Percentiles rank a stretch among this genome's conserved stretches.
phyloP scores from a whole-genome alignment of 495 filamentous ascomycete species.

The Xylaria grammica region DNA sequence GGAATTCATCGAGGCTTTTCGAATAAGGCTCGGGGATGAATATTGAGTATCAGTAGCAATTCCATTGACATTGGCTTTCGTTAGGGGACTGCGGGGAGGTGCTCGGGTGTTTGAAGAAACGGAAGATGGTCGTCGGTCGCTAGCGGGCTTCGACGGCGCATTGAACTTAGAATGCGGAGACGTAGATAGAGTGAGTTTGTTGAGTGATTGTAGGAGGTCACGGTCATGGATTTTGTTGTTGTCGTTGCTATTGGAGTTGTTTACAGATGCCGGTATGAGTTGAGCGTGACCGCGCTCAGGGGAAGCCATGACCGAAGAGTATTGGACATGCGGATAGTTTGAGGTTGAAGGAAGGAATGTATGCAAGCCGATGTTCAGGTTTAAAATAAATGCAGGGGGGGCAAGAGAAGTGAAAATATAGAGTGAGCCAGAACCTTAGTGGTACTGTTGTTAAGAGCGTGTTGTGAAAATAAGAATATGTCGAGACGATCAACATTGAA shows the following conservation, averaged over 20 bases:
- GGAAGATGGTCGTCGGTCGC: constrained; percentile 26
- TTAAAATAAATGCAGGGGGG: no score
- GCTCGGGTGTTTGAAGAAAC: constrained; percentile 42
- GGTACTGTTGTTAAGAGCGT: no score
- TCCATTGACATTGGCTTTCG: constrained; percentile 46
- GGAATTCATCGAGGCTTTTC: constrained; percentile 63
- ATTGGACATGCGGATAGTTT: constrained; percentile 25
- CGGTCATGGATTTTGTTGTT: constrained; percentile 26
- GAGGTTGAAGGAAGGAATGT: background rate
- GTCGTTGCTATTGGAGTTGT: constrained; percentile 29
- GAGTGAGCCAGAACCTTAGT: no score
- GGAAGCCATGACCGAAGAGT: constrained; percentile 29
- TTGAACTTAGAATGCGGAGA: constrained; percentile 25
- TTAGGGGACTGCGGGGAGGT: constrained; percentile 55
- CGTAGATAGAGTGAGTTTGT: constrained; percentile 46
- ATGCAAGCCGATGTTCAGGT: background rate
- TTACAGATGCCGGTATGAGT: constrained; percentile 16
- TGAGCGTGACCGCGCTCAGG: constrained; percentile 32
- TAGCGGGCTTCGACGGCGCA: background rate
- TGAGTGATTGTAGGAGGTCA: constrained; percentile 48
- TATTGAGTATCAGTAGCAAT: constrained; percentile 48
- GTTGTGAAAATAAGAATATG: no score
- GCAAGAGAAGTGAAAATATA: no score
- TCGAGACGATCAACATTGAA: no score
- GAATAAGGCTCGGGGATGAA: constrained; percentile 52